A percentile compares a stretch with the other conserved stretches of the same genome.
Conservation (phyloP, 2,329 filamentous ascomycete genomes). For the Stromatinia cepivora region DNA sequence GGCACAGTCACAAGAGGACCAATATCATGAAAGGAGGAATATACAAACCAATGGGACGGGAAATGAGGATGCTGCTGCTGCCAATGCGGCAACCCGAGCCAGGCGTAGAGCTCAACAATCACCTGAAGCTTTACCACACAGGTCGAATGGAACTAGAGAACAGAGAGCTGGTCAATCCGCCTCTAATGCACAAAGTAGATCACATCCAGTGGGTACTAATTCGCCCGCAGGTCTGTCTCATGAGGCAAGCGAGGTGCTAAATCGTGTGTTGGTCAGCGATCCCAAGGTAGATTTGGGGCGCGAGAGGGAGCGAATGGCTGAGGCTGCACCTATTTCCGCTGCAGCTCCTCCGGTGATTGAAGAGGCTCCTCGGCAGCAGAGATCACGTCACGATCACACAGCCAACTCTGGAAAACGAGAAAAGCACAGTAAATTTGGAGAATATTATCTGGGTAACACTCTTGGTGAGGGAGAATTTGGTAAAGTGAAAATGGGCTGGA, state of each 20-base stretch:
- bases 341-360: slow-evolving; percentile 48
- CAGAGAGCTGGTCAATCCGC: slow-evolving; percentile 42
- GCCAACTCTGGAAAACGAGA: slow-evolving; percentile 48
- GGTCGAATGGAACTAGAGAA: slow-evolving; percentile 46
- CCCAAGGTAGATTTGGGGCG: slow-evolving; percentile 72
- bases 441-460: slow-evolving; percentile 93
- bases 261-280: slow-evolving; percentile 73
- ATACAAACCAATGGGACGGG: slow-evolving; percentile 45
- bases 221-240: slow-evolving; percentile 62
- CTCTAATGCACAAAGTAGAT: slow-evolving; percentile 36
- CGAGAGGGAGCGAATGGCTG: slow-evolving; percentile 67
- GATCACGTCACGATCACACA: slow-evolving; percentile 60
- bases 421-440: slow-evolving; percentile 88
- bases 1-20: slow-evolving; percentile 32
- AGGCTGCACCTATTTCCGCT: slow-evolving; percentile 51
- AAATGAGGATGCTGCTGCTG: slow-evolving; percentile 40
- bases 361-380: slow-evolving; percentile 45
- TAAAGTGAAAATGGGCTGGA: slow-evolving; percentile 98
- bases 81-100: slow-evolving; percentile 46
- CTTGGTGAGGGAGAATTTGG: slow-evolving; percentile 98
- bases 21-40: slow-evolving; percentile 42
- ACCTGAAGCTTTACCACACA: slow-evolving; percentile 47
- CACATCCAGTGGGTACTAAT: slow-evolving; percentile 45
- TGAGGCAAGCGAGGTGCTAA: slow-evolving; percentile 78
- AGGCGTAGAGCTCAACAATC: slow-evolving; percentile 50